phyloP scores from a whole-genome alignment of 2,329 filamentous ascomycete species.

The Neobulgaria alba region DNA sequence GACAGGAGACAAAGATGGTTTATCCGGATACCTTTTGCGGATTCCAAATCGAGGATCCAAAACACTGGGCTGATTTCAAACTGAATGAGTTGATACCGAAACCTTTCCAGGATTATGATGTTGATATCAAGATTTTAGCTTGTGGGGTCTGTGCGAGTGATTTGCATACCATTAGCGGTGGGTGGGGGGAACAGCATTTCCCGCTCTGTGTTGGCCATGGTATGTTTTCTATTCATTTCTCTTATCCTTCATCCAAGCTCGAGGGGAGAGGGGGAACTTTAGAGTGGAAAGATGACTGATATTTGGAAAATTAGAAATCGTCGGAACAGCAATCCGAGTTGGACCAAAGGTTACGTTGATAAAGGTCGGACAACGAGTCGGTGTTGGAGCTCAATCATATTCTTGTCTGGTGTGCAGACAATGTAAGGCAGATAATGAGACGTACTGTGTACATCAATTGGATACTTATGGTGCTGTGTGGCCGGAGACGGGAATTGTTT shows the following conservation, averaged over 20 bases:
- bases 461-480: constrained; percentile 39
- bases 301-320: constrained; percentile 52
- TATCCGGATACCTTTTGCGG: constrained; percentile 52
- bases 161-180: constrained; percentile 59
- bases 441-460: constrained; percentile 41
- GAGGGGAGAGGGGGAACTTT: no score
- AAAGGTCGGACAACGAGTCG: constrained; percentile 44
- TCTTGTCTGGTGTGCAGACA: constrained; percentile 45
- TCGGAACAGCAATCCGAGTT: constrained; percentile 59
- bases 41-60: constrained; percentile 42
- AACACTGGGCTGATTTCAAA: constrained; percentile 27
- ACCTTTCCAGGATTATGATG: constrained; percentile 75
- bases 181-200: constrained; percentile 42
- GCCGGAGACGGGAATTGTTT: constrained; percentile 34
- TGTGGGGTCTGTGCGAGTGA: constrained; percentile 70
- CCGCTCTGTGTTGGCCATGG: constrained; percentile 44
- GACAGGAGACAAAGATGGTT: constrained; percentile 17
- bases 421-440: constrained; percentile 47
- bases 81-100: constrained; percentile 52
- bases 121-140: constrained; percentile 78
- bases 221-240: background rate
- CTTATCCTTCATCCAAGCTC: background rate
- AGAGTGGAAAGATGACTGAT: no score
- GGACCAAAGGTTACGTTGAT: constrained; percentile 54
- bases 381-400: constrained; percentile 45